Conservation (phyloP, 768 basidiomycete species). For the Pleurotus ostreatus region DNA sequence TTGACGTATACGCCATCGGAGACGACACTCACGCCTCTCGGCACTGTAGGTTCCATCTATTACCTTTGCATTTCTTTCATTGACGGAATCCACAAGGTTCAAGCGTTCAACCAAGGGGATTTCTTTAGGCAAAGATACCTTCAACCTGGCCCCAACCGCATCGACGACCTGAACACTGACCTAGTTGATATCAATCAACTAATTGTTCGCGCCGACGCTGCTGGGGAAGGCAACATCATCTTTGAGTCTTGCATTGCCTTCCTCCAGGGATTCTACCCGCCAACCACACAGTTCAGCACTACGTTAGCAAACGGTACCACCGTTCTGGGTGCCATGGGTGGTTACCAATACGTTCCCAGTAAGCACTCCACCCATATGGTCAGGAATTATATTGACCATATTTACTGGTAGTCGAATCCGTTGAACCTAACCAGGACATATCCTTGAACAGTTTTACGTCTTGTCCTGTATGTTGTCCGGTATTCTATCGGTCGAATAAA, state of each 20-base stretch:
- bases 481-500: background rate
- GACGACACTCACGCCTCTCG: conserved; percentile 8
- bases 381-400: conserved; percentile 8
- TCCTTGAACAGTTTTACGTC: conserved; percentile 43
- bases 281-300: conserved; percentile 29
- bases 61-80: background rate
- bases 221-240: conserved; percentile 48
- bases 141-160: conserved; percentile 31
- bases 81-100: conserved; percentile 2
- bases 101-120: conserved; percentile 22
- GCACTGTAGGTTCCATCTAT: background rate
- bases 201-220: conserved; percentile 43
- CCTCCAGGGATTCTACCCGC: conserved; percentile 51
- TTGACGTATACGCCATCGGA: conserved; percentile 6
- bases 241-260: conserved; percentile 49
- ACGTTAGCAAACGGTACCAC: conserved; percentile 47
- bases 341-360: conserved; percentile 35
- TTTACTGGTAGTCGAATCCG: conserved; percentile 31
- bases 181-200: conserved; percentile 33
- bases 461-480: conserved; percentile 34
- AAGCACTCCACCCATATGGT: conserved; percentile 1
- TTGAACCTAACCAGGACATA: conserved; percentile 39
- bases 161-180: conserved; percentile 28
- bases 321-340: conserved; percentile 40
- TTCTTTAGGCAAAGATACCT: conserved; percentile 37